Evolutionary conservation across 2,329 filamentous ascomycete genomes (phyloP).

Genomic region (Arthrobotrys sinensis): DNA sequence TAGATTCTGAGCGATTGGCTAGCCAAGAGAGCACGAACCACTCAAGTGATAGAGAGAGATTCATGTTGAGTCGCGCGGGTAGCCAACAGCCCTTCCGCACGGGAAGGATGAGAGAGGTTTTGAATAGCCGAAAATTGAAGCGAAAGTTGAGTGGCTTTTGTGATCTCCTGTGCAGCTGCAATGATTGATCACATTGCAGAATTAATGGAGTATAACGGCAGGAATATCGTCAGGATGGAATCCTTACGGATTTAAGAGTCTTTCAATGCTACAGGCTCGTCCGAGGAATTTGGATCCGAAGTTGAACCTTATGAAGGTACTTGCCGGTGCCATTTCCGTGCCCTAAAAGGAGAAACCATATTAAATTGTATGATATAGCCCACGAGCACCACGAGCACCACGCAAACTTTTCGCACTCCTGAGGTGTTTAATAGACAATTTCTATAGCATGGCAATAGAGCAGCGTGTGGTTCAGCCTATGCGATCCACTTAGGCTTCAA

Average conservation of each 20-base stretch:
- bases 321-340: constrained; percentile 7
- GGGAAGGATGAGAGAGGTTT: constrained; percentile 18
- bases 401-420: constrained; percentile 15
- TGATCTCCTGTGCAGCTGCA: constrained; percentile 10
- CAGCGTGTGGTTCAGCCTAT: constrained; percentile 4
- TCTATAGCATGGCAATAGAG: neutral
- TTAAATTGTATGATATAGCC: constrained; percentile 8
- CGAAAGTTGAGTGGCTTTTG: constrained; percentile 29
- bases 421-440: neutral
- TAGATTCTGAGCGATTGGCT: neutral
- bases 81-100: constrained; percentile 19
- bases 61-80: constrained; percentile 24
- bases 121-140: constrained; percentile 10
- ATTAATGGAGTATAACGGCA: neutral
- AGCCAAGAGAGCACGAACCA: constrained; percentile 21
- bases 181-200: neutral
- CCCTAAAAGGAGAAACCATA: neutral
- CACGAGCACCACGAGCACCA: neutral
- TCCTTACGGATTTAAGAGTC: constrained; percentile 1
- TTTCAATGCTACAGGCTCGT: neutral
- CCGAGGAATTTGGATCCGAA: neutral
- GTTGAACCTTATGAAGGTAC: neutral
- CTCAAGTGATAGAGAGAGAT: neutral
- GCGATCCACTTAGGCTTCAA: constrained; percentile 13
- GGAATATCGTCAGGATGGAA: neutral